Evolutionary conservation across 139 green algal species (phyloP), one percentile per base, ranked within the genome.

Genomic region (Monoraphidium neglectum): DNA sequence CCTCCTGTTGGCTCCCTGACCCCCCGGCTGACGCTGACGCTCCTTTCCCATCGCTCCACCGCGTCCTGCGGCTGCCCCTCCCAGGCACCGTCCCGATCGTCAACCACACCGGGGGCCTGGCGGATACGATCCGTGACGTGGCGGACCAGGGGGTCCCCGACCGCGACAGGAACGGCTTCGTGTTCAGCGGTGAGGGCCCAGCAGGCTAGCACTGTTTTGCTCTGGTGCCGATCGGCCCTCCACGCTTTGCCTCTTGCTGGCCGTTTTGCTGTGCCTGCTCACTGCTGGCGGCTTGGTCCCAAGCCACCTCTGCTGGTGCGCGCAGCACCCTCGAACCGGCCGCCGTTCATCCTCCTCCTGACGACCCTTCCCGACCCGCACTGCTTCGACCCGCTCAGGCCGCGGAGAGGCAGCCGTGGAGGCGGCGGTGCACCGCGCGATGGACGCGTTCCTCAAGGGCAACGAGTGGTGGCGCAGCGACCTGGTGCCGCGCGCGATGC

Each of bases 91-190:
- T 96, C 26, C 92, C 92, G 0, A 68, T 94, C 6, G 91, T 90
- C 18, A 77, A 80, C 23, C 64, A 76, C 37, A 97, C 93, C 0
- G 93, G 93, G 35, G 93, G 93, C 13, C 90, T 97, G 70, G 93
- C 92, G 0, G 93, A 97, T 78, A 97, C 93, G 0, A 88, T 97
- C 6, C 76, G 76, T 15, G 92, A 97, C 74, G 80, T 94, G 28
- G 91, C 87, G n/a, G 71, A 82, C 37, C 24, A 26, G 4, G 23
- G 2, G 2, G 62, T 67, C 4, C 72, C 80, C 4, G 74, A 82
- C 47, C 30, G 64, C 16, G 60, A 80, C 33, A 59, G 78, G 54
- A 97, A 96, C 75, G 92, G 92, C 36, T 98, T 91, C 81, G 86
- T 90, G 21, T 98, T 98, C 77, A 43, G 65, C 46, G 67, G 71